Percentiles rank a stretch among this genome's conserved stretches.
Evolutionary conservation across 306 rosid species (phyloP).

Genomic region (Rosa lucieae): DNA sequence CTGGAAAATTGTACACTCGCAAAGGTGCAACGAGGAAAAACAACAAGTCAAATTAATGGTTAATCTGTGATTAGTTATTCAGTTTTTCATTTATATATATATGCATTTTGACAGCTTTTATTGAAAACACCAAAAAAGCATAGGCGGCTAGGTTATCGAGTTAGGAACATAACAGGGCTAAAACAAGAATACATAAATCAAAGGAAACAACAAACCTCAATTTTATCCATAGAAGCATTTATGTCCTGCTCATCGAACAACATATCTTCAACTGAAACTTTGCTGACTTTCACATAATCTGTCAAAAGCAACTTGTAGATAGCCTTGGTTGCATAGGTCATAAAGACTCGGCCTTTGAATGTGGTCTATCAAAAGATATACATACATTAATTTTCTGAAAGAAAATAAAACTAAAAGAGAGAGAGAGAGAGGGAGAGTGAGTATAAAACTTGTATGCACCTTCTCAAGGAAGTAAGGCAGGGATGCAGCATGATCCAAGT

Average conservation of each 20-base stretch:
- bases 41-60: too few relatives aligned
- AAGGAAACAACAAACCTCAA: constrained; percentile 57
- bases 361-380: constrained; percentile 51
- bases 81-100: neutral
- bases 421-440: constrained; percentile 3
- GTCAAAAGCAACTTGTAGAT: constrained; percentile 85
- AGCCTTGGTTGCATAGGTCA: constrained; percentile 96
- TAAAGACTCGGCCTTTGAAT: constrained; percentile 86
- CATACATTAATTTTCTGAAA: constrained; percentile 14
- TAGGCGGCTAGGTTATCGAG: neutral
- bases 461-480: constrained; percentile 87
- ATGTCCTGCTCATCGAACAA: constrained; percentile 84
- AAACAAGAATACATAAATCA: neutral
- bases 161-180: neutral
- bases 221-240: constrained; percentile 94
- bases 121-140: too few relatives aligned
- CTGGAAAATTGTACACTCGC: neutral
- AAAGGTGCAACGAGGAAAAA: neutral
- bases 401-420: neutral
- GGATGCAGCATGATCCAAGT: constrained; percentile 93
- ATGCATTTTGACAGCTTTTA: too few relatives aligned
- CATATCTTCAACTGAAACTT: constrained; percentile 92
- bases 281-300: constrained; percentile 91
- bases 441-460: constrained; percentile 28
- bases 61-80: neutral